phyloP scores from a whole-genome alignment of 75 land plant species.

The Ceratopteris richardii region DNA sequence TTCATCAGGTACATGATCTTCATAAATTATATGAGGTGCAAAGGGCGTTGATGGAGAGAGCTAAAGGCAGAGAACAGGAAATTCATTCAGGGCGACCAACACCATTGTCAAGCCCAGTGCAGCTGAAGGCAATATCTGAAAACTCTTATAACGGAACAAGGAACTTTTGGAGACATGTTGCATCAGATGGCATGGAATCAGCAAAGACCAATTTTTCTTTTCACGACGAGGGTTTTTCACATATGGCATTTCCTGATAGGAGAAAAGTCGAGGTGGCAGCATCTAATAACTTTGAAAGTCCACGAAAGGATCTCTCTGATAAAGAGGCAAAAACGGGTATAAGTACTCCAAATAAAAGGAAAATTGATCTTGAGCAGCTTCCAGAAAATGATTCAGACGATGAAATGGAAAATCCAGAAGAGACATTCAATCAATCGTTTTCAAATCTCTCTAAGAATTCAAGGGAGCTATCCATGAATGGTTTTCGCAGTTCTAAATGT shows the following conservation, averaged over 20 bases:
- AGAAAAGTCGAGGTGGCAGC: neutral
- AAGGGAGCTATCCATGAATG: no score
- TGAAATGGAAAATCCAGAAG: no score
- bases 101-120: no score
- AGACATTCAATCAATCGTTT: no score
- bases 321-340: neutral
- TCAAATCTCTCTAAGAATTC: no score
- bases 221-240: no score
- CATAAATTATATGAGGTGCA: constrained; percentile 6
- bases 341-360: neutral
- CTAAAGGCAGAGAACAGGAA: neutral
- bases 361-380: constrained; percentile 1
- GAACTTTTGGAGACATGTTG: neutral
- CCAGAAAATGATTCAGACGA: neutral
- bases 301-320: neutral
- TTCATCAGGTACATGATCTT: constrained; percentile 8
- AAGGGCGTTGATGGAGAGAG: neutral
- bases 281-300: neutral
- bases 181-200: neutral
- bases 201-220: no score
- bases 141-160: neutral
- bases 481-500: no score
- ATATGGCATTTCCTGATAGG: no score
- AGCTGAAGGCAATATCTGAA: neutral
- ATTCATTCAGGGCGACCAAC: no score